phyloP scores from a whole-genome alignment of 495 filamentous ascomycete genomes.

The Neurospora sp. region DNA sequence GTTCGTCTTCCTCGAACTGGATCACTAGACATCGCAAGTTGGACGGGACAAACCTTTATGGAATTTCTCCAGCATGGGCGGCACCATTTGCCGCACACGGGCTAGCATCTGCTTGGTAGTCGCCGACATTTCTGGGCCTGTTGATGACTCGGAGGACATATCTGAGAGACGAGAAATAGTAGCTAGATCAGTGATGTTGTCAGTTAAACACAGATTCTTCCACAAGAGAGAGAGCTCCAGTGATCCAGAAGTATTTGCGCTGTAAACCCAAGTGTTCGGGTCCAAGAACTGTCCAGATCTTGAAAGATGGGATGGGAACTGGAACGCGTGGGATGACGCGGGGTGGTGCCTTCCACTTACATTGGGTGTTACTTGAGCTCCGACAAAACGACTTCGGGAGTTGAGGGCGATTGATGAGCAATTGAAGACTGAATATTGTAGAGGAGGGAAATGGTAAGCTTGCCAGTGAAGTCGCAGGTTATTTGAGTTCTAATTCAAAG shows the following conservation, averaged over 20 bases:
- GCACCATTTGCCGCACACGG: constrained; percentile 83
- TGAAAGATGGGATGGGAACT: neutral
- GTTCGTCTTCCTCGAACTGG: neutral
- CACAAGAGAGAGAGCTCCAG: neutral
- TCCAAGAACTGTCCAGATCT: neutral
- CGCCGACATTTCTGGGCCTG: constrained; percentile 29
- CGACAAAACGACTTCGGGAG: neutral
- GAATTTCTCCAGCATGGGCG: constrained; percentile 90
- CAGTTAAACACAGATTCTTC: neutral
- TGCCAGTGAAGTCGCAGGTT: neutral
- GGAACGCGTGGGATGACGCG: neutral
- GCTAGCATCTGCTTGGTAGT: constrained; percentile 55
- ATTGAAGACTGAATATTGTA: neutral
- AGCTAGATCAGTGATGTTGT: neutral
- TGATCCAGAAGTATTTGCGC: neutral
- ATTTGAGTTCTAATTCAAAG: neutral
- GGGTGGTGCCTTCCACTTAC: neutral
- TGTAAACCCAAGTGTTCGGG: neutral
- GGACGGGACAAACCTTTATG: constrained; percentile 70
- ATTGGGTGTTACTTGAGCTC: neutral
- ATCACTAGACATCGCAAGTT: neutral
- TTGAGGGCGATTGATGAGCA: neutral
- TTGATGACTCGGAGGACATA: constrained; percentile 2
- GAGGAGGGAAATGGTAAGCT: neutral
- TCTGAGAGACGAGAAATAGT: neutral